These are phyloP conservation scores for Epichloe bromicola DNA, from an alignment of 2,329 filamentous ascomycete species.

Conservation along the genomic window DNA sequence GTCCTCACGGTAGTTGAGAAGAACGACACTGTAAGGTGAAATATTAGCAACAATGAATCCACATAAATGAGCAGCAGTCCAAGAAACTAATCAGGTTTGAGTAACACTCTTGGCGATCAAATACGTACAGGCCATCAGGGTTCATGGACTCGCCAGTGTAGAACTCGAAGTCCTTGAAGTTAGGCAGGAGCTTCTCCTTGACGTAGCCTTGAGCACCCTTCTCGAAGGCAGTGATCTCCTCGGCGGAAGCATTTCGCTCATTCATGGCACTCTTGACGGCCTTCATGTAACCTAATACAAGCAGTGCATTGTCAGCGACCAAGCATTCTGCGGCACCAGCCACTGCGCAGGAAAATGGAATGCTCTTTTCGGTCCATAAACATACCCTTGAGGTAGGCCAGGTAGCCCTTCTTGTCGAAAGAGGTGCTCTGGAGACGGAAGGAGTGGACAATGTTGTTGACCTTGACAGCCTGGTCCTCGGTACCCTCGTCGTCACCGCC, in stretches of 20 bases:
- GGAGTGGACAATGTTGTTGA: constrained; percentile 87
- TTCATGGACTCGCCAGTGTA: constrained; percentile 87
- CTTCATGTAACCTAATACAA: constrained; percentile 71
- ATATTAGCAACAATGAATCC: background rate
- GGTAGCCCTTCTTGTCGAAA: constrained; percentile 83
- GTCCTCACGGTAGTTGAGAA: constrained; percentile 97
- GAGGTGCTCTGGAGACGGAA: constrained; percentile 72
- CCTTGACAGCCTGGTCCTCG: constrained; percentile 57
- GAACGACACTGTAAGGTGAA: constrained; percentile 50
- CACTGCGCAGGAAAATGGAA: too few relatives aligned
- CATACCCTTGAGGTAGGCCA: constrained; percentile 73
- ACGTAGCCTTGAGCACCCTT: constrained; percentile 57
- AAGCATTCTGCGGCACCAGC: background rate
- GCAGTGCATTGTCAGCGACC: background rate
- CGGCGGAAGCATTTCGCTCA: constrained; percentile 46
- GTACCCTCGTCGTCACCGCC: constrained; percentile 68
- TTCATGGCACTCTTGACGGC: constrained; percentile 59
- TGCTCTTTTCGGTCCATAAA: background rate
- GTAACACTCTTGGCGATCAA: background rate
- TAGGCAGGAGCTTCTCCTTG: constrained; percentile 68
- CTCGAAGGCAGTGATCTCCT: constrained; percentile 68
- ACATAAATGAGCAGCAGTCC: background rate
- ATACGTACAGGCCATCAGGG: constrained; percentile 77
- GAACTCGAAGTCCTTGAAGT: constrained; percentile 96
- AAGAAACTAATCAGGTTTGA: too few relatives aligned